Evolutionary conservation across 1,284 basidiomycete genomes (phyloP), one percentile per base, ranked within the genome.

Genomic region (Cutaneotrichosporon arboriforme): DNA sequence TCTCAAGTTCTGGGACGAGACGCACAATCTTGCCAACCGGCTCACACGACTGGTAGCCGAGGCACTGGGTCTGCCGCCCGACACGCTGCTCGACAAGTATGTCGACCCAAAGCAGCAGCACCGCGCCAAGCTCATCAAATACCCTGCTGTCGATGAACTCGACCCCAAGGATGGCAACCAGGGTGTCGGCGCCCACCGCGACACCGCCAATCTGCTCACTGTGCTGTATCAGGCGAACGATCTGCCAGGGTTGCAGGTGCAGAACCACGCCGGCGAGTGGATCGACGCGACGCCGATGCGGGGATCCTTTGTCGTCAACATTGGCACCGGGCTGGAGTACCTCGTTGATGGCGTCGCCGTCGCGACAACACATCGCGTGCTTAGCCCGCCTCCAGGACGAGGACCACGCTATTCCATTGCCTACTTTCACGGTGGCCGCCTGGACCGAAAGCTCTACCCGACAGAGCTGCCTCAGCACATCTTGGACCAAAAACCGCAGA

Each of bases 291-390:
- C 81, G 4, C 80, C 82, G 2, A 82, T 84, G 39, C 78, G 79
- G 2, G 80, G 79, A 9, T 81, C 83, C 2, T 78, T 89, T 41
- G 84, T 89, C 39, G 79, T 87, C 71, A 88, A 89, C 74, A 78
- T 93, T 33, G 90, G 87, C 17, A 90, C 91, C 65, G 87, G 91
- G 63, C 81, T 93, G 58, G 84, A 88, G n/a, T 77, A 87, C 34
- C 90, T 88, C 86, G 90, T 89, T 21, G 90, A 92, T 68, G 87
- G 89, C 63, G 78, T 89, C 36, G 90, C 90, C 79, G 87, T 86
- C 65, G 90, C 87, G 1, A 92, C 90, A 0, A 72, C 84, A 2
- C 90, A 93, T 67, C 83, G 90, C 31, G 90, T 85, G 0, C 81
- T 88, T 43, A 58, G 52, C 50, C 53, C 57, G 52, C 92, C 92